Base-by-base conservation (phyloP, 140 eudicot species). In the Cichorium intybus region DNA sequence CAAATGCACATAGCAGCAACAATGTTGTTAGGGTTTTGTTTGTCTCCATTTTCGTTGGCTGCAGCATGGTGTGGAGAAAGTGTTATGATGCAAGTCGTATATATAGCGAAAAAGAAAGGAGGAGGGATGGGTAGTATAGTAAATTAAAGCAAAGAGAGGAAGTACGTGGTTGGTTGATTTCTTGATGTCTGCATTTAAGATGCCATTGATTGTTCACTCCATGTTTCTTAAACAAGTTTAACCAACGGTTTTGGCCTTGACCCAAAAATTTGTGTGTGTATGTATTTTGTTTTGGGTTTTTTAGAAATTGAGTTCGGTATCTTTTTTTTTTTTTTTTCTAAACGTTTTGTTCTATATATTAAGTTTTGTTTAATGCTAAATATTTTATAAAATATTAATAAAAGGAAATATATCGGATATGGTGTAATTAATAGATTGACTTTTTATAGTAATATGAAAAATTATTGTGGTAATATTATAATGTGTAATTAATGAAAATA, bases 121-220 rank as follows among this genome's bases (percentile, higher is more conserved):
- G 14, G 52, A 77, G 78, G 22, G 68, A 57, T 65, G 71, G 70
- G 77, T 56, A 55, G 27, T n/a, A 64, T 73, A 29, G 66, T 64
- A 63, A 71, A 72, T 62, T 37, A 61, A 68, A 70, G 76, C 69
- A 79, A 77, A 70, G 56, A 53, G 56, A 73, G 27, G 47, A 62
- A 50, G 79, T 73, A 56, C 56, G 82, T 69, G 77, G 93, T 79
- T 79, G 74, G 82, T 80, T 86, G 86, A 55, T 67, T 56, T 33
- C 48, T 69, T 81, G 68, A 77, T 76, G 79, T 28, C 3, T 62
- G 79, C 82, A 86, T 86, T 86, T 60, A 86, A 80, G 55, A 52
- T 37, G 26, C 24, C 83, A 82, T 82, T 75, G 10, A 67, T 59
- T 75, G 70, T 75, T 75, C 43, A 59, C 69, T 37, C 49, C 39